Evolutionary conservation across 2,329 filamentous ascomycete genomes (phyloP).

Genomic region (Fusarium ramigenum): DNA sequence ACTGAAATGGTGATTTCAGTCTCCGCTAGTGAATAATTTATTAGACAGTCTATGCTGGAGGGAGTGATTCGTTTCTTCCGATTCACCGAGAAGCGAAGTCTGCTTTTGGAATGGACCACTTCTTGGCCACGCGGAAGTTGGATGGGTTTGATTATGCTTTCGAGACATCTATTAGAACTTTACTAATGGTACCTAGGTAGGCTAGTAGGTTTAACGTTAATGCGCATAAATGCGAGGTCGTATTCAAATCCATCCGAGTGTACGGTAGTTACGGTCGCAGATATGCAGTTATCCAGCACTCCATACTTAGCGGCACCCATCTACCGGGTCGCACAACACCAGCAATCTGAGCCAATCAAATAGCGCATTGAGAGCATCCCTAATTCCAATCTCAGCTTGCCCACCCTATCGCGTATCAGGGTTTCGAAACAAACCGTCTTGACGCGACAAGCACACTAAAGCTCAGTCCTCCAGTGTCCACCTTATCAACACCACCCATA

Average conservation of each 20-base stretch:
- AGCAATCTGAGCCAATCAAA: slow-evolving; percentile 11
- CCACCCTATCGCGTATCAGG: slow-evolving; percentile 31
- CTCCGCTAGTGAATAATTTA: neutral
- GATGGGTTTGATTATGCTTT: neutral
- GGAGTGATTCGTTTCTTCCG: neutral
- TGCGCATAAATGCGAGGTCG: neutral
- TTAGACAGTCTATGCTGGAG: neutral
- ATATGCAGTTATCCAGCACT: slow-evolving; percentile 20
- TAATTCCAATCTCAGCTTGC: slow-evolving; percentile 23
- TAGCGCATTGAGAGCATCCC: slow-evolving; percentile 18
- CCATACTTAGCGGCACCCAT: slow-evolving; percentile 6
- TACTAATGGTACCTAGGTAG: neutral
- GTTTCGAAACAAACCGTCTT: slow-evolving; percentile 11
- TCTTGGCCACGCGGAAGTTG: neutral
- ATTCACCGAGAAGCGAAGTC: neutral
- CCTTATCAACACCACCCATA: slow-evolving; percentile 16
- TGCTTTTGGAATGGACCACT: neutral
- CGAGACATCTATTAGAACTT: neutral
- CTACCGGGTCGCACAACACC: slow-evolving; percentile 6
- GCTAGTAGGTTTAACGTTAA: neutral
- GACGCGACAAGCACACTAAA: slow-evolving; percentile 31
- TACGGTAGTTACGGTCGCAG: neutral
- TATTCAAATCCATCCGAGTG: slow-evolving; percentile 7
- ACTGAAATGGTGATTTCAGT: neutral
- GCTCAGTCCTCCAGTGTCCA: neutral